Evolutionary conservation across 192 early-diverging fungal species (phyloP).

Genomic region (Podila horticola): DNA sequence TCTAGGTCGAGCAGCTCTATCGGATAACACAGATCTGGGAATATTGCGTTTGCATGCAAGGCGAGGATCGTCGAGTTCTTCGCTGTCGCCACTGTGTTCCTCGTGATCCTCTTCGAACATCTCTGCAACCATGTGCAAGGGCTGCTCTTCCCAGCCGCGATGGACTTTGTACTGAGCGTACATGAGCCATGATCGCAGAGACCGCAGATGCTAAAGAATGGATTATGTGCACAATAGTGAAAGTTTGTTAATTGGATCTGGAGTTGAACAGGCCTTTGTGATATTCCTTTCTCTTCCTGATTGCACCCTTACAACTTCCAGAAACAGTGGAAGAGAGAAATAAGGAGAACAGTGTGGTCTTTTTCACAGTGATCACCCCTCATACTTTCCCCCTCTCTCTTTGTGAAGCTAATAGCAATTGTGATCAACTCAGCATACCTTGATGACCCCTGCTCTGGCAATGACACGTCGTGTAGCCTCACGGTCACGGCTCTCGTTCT

Average conservation of each 20-base stretch:
- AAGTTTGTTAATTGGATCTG: no score
- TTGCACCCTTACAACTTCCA: no score
- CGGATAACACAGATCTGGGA: background rate
- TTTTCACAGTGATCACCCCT: no score
- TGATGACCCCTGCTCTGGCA: constrained; percentile 13
- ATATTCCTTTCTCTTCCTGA: no score
- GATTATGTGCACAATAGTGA: background rate
- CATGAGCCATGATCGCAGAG: constrained; percentile 3
- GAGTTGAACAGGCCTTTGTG: no score
- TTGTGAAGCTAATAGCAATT: no score
- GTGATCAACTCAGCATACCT: constrained; percentile 8
- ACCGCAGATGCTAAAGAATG: constrained; percentile 4
- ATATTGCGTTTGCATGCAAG: background rate
- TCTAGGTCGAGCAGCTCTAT: background rate
- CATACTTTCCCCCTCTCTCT: no score
- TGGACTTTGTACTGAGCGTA: constrained; percentile 29
- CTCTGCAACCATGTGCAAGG: constrained; percentile 33
- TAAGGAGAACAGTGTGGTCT: no score
- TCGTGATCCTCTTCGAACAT: constrained; percentile 30
- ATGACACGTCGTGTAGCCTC: constrained; percentile 33
- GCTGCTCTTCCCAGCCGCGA: constrained; percentile 38
- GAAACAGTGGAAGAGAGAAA: no score
- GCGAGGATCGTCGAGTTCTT: background rate
- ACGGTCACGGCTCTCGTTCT: constrained; percentile 28
- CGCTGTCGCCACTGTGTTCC: constrained; percentile 1